A percentile compares a stretch with the other conserved stretches of the same genome.
Conservation (phyloP, 106 monocot species). For the Ottelia alismoides region DNA sequence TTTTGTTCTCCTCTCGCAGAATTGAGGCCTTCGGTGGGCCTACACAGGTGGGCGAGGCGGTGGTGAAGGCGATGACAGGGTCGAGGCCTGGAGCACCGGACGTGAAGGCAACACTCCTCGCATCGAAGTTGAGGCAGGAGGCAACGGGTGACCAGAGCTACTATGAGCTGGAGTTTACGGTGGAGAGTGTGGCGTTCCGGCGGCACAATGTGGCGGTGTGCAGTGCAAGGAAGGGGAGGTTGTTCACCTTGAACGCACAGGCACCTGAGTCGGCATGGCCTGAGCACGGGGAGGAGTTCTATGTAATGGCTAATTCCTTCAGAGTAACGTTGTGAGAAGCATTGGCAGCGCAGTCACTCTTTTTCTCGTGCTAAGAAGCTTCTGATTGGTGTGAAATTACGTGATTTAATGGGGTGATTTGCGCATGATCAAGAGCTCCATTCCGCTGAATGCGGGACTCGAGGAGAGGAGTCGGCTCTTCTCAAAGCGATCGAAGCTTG, state of each 20-base stretch:
- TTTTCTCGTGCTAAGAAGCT: too few species aligned
- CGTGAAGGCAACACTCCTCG: constrained; percentile 43
- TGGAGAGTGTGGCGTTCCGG: constrained; percentile 47
- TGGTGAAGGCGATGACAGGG: constrained; percentile 21
- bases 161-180: constrained; percentile 72
- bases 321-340: too few species aligned
- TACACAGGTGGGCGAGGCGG: constrained; percentile 64
- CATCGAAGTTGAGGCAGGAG: constrained; percentile 35
- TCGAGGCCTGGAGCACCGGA: constrained; percentile 28
- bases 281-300: constrained; percentile 29
- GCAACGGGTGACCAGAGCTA: constrained; percentile 37
- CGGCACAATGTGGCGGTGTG: constrained; percentile 85
- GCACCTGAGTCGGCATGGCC: constrained; percentile 68
- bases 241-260: constrained; percentile 85
- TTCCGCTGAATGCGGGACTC: too few species aligned
- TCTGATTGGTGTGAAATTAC: too few species aligned
- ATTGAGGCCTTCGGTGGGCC: constrained; percentile 82
- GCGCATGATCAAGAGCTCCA: too few species aligned
- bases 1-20: constrained; percentile 11
- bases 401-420: too few species aligned
- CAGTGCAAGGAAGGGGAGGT: constrained; percentile 27
- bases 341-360: too few species aligned
- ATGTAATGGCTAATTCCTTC: constrained; percentile 70
- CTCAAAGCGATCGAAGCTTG: too few species aligned
- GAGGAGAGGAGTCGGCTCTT: too few species aligned